Percentiles rank a stretch among this genome's conserved stretches.
Conservation (phyloP, 352 stramenopile species). For the Pythium utonaiense region DNA sequence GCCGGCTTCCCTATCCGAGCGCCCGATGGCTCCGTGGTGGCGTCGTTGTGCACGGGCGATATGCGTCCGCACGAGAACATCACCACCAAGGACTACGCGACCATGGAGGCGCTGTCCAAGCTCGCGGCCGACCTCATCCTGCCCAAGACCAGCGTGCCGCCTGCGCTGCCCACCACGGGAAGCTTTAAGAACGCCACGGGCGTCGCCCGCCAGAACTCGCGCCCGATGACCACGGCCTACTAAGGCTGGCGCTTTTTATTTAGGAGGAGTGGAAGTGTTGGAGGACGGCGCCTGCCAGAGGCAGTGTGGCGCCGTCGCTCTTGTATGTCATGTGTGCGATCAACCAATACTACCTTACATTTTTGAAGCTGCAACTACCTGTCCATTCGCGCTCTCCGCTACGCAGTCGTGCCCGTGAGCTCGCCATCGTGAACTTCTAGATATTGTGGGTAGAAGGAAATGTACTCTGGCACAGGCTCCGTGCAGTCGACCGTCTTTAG, state of each 20-base stretch:
- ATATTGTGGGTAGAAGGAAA: not conserved
- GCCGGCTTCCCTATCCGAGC: conserved; percentile 52
- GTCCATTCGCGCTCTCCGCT: too few species aligned
- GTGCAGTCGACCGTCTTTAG: not conserved
- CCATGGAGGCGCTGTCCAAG: conserved; percentile 60
- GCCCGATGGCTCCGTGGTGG: conserved; percentile 44
- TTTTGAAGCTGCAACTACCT: too few species aligned
- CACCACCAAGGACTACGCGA: conserved; percentile 67
- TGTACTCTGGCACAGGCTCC: not conserved
- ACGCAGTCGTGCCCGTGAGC: too few species aligned
- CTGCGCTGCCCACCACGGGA: not conserved
- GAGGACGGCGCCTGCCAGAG: not conserved
- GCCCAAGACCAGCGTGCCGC: not conserved
- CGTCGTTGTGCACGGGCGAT: conserved; percentile 43
- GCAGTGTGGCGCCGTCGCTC: not conserved
- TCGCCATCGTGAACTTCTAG: not conserved
- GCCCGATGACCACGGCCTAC: not conserved
- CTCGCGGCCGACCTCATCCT: conserved; percentile 43
- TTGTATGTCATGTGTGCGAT: too few species aligned
- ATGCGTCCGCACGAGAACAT: conserved; percentile 48
- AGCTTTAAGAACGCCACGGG: not conserved
- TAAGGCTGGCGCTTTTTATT: not conserved
- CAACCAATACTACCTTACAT: too few species aligned
- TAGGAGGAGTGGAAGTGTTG: not conserved
- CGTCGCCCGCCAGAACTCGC: not conserved